Evolutionary conservation across 352 stramenopile species (phyloP).

Genomic region (Phytophthora hibernalis): DNA sequence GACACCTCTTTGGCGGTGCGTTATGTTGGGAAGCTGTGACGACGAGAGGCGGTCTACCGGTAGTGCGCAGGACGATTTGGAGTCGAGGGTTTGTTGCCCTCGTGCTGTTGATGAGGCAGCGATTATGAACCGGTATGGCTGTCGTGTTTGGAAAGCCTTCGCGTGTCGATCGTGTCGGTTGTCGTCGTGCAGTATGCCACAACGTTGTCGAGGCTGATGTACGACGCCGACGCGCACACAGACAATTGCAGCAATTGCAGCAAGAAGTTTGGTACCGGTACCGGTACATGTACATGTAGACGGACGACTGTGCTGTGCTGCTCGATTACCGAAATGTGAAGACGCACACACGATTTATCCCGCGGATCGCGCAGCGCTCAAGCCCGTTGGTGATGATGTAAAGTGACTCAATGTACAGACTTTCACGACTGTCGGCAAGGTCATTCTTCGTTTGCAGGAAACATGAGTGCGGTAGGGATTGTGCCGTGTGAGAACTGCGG

Average conservation of each 20-base stretch:
- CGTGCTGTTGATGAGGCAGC: slow-evolving; percentile 9
- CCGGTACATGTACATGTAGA: too few relatives aligned
- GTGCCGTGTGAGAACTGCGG: too few relatives aligned
- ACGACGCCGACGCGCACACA: background rate
- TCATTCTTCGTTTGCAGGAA: too few relatives aligned
- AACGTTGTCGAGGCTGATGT: background rate
- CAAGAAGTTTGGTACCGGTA: too few relatives aligned
- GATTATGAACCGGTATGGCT: background rate
- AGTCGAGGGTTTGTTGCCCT: slow-evolving; percentile 2
- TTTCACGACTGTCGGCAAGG: too few relatives aligned
- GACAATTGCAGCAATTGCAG: too few relatives aligned
- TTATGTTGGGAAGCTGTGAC: background rate
- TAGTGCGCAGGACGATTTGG: too few relatives aligned
- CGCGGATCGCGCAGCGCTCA: too few relatives aligned
- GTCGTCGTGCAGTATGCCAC: background rate
- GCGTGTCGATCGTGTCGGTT: background rate
- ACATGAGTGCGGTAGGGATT: too few relatives aligned
- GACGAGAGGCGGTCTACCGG: background rate
- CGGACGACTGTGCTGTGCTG: background rate
- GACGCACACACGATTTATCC: too few relatives aligned
- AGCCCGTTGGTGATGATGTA: too few relatives aligned
- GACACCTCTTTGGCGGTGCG: background rate
- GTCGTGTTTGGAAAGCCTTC: slow-evolving; percentile 1
- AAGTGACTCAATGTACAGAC: too few relatives aligned
- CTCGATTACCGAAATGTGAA: background rate